Percentiles rank a stretch among this genome's conserved stretches.
These are phyloP conservation scores for Ulmus americana DNA, from an alignment of 331 rosid genomes.

Conservation along the genomic window DNA sequence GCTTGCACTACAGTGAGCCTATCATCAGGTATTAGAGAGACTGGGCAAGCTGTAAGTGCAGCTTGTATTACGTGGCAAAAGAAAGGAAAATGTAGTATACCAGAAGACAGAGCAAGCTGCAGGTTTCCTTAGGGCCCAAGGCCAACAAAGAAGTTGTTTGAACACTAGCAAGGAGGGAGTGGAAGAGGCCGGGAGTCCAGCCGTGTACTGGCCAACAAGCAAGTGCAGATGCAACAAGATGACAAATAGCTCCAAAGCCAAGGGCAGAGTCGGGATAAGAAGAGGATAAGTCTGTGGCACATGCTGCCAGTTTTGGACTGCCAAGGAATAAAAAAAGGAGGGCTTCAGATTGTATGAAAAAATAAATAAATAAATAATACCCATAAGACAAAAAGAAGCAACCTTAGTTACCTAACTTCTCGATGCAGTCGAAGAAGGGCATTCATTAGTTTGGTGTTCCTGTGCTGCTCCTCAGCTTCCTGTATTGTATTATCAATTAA, in stretches of 20 bases:
- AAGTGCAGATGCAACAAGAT: conserved; percentile 72
- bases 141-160: conserved; percentile 68
- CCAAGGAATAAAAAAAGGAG: conserved; percentile 20
- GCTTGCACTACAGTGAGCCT: neutral
- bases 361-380: conserved; percentile 3
- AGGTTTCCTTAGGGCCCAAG: conserved; percentile 93
- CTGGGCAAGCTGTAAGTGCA: conserved; percentile 1
- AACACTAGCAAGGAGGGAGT: conserved; percentile 69
- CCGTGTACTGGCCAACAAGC: conserved; percentile 95
- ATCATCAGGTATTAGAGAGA: neutral
- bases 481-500: conserved; percentile 29
- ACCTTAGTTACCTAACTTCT: conserved; percentile 65
- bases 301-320: conserved; percentile 94
- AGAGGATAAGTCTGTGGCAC: conserved; percentile 71
- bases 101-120: conserved; percentile 91
- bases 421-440: conserved; percentile 80
- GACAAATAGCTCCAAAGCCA: conserved; percentile 96
- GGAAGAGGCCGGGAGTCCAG: conserved; percentile 92
- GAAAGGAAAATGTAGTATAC: conserved; percentile 34
- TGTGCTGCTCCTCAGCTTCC: conserved; percentile 92
- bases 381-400: conserved; percentile 20
- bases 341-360: conserved; percentile 28
- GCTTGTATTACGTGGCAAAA: neutral
- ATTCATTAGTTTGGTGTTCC: conserved; percentile 84
- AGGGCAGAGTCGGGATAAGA: conserved; percentile 76